Evolutionary conservation across 2,329 filamentous ascomycete species (phyloP).

Genomic region (Pyricularia sp.): DNA sequence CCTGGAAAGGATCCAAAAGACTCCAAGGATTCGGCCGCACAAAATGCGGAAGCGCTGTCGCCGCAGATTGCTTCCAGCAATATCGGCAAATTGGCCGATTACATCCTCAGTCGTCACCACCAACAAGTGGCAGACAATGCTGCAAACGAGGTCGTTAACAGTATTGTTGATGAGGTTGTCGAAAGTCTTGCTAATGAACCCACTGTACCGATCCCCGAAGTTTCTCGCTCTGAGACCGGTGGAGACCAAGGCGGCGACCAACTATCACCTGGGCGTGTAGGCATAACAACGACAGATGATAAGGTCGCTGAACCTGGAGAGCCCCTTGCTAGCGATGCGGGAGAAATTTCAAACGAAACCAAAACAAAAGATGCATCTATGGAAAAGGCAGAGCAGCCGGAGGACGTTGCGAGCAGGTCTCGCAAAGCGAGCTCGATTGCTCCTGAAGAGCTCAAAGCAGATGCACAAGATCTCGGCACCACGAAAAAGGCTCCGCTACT

Average conservation of each 20-base stretch:
- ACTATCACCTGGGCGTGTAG: neutral
- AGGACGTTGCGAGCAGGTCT: neutral
- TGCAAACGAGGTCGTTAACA: neutral
- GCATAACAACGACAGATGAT: neutral
- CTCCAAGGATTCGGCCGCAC: neutral
- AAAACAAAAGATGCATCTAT: neutral
- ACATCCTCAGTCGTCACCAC: neutral
- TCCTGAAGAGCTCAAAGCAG: neutral
- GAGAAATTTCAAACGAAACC: neutral
- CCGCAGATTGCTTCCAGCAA: neutral
- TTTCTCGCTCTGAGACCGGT: neutral
- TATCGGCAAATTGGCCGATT: neutral
- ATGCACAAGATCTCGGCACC: neutral
- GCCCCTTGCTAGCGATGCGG: neutral
- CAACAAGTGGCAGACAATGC: neutral
- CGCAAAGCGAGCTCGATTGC: neutral
- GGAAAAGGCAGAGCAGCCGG: neutral
- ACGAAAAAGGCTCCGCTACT: neutral
- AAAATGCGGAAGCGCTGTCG: neutral
- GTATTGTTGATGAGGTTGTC: neutral
- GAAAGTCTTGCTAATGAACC: neutral
- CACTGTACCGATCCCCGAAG: neutral
- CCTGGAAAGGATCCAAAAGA: neutral
- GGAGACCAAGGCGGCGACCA: neutral
- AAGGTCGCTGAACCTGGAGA: neutral